Evolutionary conservation across 2,329 filamentous ascomycete species (phyloP).

Genomic region (Aureobasidium sp.): DNA sequence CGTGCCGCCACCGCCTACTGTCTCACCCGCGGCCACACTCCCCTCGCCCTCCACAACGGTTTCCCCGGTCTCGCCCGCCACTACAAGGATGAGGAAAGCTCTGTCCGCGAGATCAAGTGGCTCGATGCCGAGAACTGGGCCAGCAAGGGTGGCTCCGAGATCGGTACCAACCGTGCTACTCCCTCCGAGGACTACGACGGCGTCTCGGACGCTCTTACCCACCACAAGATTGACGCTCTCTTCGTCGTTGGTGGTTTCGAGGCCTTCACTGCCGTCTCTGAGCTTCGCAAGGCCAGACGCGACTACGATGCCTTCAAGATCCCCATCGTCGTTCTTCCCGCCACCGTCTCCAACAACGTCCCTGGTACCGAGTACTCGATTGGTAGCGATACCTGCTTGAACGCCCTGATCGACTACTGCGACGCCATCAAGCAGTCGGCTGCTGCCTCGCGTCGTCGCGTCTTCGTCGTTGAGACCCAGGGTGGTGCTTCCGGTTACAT

Average conservation of each 20-base stretch:
- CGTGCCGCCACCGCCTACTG: conserved; percentile 91
- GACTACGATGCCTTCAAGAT: conserved; percentile 82
- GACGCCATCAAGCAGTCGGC: conserved; percentile 97
- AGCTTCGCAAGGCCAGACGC: conserved; percentile 71
- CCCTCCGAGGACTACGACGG: conserved; percentile 74
- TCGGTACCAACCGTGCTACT: conserved; percentile 91
- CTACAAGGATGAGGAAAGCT: conserved; percentile 68
- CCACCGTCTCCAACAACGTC: conserved; percentile 98
- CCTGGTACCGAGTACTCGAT: conserved; percentile 96
- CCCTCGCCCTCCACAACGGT: conserved; percentile 89
- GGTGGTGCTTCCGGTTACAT: conserved; percentile 91
- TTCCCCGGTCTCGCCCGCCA: conserved; percentile 91
- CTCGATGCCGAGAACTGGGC: conserved; percentile 93
- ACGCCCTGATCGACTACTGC: conserved; percentile 89
- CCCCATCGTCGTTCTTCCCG: conserved; percentile 81
- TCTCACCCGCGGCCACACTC: conserved; percentile 80
- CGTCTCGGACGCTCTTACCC: conserved; percentile 50
- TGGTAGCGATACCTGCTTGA: conserved; percentile 91
- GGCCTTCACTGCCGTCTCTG: conserved; percentile 83
- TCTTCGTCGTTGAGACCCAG: conserved; percentile 97
- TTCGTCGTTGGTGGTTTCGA: conserved; percentile 87
- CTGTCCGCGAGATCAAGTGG: conserved; percentile 83
- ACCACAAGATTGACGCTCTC: conserved; percentile 82
- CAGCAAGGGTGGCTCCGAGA: conserved; percentile 93
- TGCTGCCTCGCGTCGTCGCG: conserved; percentile 81